These are phyloP conservation scores for Fragaria nilgerrensis DNA, from an alignment of 306 rosid species.

Conservation along the genomic window DNA sequence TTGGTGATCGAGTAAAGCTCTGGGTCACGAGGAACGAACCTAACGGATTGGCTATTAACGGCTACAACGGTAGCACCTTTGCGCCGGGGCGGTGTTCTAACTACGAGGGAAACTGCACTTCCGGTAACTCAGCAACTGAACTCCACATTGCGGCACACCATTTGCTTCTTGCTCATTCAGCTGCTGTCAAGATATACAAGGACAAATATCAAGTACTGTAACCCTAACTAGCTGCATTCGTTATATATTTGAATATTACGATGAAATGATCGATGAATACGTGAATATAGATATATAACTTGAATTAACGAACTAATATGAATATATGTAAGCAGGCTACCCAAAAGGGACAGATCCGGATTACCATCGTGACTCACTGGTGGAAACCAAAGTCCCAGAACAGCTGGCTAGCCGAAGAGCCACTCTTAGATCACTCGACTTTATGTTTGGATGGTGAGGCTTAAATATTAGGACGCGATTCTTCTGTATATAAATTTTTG, in stretches of 20 bases:
- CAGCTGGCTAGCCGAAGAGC: constrained; percentile 43
- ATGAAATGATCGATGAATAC: too few relatives aligned
- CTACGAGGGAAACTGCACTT: constrained; percentile 34
- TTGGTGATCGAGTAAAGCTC: constrained; percentile 68
- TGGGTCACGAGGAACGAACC: constrained; percentile 77
- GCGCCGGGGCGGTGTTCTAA: constrained; percentile 58
- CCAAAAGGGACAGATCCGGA: constrained; percentile 63
- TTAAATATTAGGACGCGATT: too few relatives aligned
- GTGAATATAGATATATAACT: too few relatives aligned
- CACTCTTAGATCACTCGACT: constrained; percentile 25
- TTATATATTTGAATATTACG: not conserved
- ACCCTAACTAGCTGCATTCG: not conserved
- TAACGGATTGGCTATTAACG: constrained; percentile 23
- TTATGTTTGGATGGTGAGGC: not conserved
- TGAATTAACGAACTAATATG: too few relatives aligned
- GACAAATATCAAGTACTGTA: constrained; percentile 43
- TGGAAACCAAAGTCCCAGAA: constrained; percentile 36
- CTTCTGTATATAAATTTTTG: not conserved
- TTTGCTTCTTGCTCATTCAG: constrained; percentile 60
- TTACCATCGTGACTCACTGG: constrained; percentile 50
- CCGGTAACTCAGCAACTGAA: constrained; percentile 50
- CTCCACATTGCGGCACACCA: constrained; percentile 53
- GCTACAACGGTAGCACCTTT: constrained; percentile 40
- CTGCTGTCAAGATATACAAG: constrained; percentile 48
- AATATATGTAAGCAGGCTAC: not conserved